Evolutionary conservation across 257 asterid genomes (phyloP).

Genomic region (Schizonepeta tenuifolia): DNA sequence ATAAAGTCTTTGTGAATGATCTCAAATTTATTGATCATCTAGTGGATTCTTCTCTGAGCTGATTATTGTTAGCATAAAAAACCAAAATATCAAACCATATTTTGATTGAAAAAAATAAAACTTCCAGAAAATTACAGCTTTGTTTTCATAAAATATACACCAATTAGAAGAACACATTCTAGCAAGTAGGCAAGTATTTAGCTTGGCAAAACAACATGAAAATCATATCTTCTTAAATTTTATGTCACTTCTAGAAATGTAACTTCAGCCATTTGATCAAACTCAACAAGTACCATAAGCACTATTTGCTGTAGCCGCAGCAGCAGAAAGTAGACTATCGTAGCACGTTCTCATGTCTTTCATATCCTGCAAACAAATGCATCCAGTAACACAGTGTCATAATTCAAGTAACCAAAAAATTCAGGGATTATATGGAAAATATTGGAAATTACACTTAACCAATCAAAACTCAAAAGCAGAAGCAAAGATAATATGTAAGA

Average conservation of each 20-base stretch:
- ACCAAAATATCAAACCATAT: conserved; percentile 10
- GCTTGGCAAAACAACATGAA: conserved; percentile 2
- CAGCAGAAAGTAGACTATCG: conserved; percentile 92
- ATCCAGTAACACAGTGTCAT: conserved; percentile 20
- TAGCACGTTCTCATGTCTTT: conserved; percentile 90
- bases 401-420: not conserved
- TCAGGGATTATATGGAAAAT: not conserved
- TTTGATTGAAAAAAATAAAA: conserved; percentile 22
- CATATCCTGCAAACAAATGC: conserved; percentile 70
- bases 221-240: conserved; percentile 11
- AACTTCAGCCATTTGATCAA: conserved; percentile 16
- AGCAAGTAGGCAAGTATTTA: conserved; percentile 1
- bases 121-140: not conserved
- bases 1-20: conserved; percentile 10
- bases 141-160: not conserved
- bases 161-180: not conserved
- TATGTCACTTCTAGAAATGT: conserved; percentile 24
- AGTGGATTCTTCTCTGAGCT: conserved; percentile 11
- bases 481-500: conserved; percentile 17
- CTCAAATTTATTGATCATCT: conserved; percentile 21
- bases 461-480: conserved; percentile 21
- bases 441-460: not conserved
- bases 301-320: conserved; percentile 93
- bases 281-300: conserved; percentile 71
- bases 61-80: conserved; percentile 24